phyloP scores from a whole-genome alignment of 2,329 filamentous ascomycete genomes.

The Scolecobasidium constrictum region DNA sequence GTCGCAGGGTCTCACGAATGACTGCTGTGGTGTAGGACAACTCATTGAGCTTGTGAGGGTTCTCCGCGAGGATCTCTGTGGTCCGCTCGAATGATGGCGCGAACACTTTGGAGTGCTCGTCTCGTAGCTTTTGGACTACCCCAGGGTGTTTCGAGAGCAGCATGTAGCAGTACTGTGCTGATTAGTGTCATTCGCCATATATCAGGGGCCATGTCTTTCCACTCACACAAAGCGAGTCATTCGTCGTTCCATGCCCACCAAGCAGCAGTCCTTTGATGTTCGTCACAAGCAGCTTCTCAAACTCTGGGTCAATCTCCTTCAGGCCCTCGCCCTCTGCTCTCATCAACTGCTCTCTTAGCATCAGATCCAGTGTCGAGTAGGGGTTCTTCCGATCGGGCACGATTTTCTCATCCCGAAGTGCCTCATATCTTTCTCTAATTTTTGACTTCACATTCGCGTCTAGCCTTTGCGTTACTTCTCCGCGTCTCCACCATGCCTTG shows the following conservation, averaged over 20 bases:
- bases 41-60: slow-evolving; percentile 19
- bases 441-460: background rate
- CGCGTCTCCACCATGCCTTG: background rate
- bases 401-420: background rate
- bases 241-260: slow-evolving; percentile 7
- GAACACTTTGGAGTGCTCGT: slow-evolving; percentile 22
- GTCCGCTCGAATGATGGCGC: slow-evolving; percentile 13
- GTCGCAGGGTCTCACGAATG: slow-evolving; percentile 23
- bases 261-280: slow-evolving; percentile 4
- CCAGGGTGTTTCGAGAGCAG: slow-evolving; percentile 18
- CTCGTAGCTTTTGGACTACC: slow-evolving; percentile 15
- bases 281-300: background rate
- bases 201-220: background rate
- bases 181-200: background rate
- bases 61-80: slow-evolving; percentile 11
- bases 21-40: slow-evolving; percentile 21
- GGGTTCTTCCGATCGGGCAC: slow-evolving; percentile 5
- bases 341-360: slow-evolving; percentile 3
- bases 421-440: background rate
- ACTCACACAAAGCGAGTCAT: slow-evolving; percentile 5
- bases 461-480: background rate
- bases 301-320: background rate
- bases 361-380: slow-evolving; percentile 5
- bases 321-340: background rate
- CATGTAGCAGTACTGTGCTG: slow-evolving; percentile 17